These are phyloP conservation scores for Pythium rhizo-oryzae DNA, from an alignment of 352 stramenopile genomes.

Conservation along the genomic window DNA sequence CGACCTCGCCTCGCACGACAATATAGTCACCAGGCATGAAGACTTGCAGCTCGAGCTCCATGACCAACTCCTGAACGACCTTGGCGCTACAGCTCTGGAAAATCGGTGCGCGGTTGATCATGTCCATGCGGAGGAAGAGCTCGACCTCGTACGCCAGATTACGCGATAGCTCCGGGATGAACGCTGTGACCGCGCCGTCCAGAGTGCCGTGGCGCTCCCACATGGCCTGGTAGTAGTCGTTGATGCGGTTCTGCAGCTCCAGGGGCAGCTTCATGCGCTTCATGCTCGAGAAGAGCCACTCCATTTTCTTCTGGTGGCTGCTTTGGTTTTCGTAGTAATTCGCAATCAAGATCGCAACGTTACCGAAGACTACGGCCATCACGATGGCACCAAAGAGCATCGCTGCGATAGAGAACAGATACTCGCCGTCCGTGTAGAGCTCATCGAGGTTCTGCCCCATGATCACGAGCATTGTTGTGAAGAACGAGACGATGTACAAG, in stretches of 20 bases:
- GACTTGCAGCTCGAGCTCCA: conserved; percentile 80
- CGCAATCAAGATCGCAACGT: conserved; percentile 82
- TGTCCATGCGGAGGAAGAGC: conserved; percentile 82
- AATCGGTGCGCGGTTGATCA: conserved; percentile 87
- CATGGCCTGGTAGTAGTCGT: conserved; percentile 87
- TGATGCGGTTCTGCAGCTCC: conserved; percentile 83
- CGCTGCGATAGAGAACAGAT: conserved; percentile 67
- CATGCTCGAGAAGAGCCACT: conserved; percentile 87
- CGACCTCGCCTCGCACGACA: conserved; percentile 79
- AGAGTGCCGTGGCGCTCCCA: conserved; percentile 84
- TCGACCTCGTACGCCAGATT: conserved; percentile 87
- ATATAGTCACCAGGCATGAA: conserved; percentile 89
- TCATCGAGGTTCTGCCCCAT: conserved; percentile 74
- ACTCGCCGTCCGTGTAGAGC: conserved; percentile 69
- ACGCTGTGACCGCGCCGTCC: conserved; percentile 70
- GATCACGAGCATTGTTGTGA: conserved; percentile 71
- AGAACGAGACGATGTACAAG: conserved; percentile 70
- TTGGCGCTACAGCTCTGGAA: conserved; percentile 83
- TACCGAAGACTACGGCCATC: conserved; percentile 88
- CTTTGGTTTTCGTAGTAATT: conserved; percentile 89
- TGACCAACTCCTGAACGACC: conserved; percentile 83
- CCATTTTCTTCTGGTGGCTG: conserved; percentile 87
- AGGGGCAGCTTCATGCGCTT: conserved; percentile 75
- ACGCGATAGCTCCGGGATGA: conserved; percentile 78
- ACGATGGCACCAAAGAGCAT: conserved; percentile 78